Evolutionary conservation across 2,329 filamentous ascomycete genomes (phyloP).

Genomic region (Phaeosphaeria sp.): DNA sequence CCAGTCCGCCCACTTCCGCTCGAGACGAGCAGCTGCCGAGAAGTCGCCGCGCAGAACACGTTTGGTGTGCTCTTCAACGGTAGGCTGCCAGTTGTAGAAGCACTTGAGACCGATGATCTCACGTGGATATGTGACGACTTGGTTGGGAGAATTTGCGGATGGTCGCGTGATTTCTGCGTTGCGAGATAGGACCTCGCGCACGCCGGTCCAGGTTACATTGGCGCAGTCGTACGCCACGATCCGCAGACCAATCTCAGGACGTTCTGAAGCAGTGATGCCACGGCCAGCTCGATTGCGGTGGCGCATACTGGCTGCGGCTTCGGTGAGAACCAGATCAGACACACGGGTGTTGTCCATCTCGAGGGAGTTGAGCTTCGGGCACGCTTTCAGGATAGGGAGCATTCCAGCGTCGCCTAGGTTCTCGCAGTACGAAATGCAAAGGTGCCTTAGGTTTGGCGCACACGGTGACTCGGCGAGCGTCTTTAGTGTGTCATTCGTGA

Average conservation of each 20-base stretch:
- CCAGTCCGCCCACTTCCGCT: constrained; percentile 90
- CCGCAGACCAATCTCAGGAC: constrained; percentile 66
- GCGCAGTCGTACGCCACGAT: constrained; percentile 91
- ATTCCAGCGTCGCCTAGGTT: constrained; percentile 82
- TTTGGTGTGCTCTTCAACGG: constrained; percentile 91
- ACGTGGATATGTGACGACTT: constrained; percentile 66
- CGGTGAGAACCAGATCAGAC: constrained; percentile 82
- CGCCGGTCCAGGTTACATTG: constrained; percentile 90
- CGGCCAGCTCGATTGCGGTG: constrained; percentile 63
- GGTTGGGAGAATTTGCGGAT: constrained; percentile 32
- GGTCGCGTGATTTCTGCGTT: constrained; percentile 76
- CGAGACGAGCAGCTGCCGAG: constrained; percentile 75
- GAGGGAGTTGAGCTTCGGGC: constrained; percentile 71
- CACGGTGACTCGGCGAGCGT: constrained; percentile 80
- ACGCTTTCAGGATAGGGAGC: constrained; percentile 80
- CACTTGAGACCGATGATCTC: constrained; percentile 89
- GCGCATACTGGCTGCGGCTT: constrained; percentile 82
- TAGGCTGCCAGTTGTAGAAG: constrained; percentile 95
- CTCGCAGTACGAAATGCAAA: constrained; percentile 91
- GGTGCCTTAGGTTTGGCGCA: constrained; percentile 73
- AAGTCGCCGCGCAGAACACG: constrained; percentile 81
- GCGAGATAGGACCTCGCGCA: constrained; percentile 83
- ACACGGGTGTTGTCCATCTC: constrained; percentile 95
- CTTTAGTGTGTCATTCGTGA: constrained; percentile 78
- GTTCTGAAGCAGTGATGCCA: constrained; percentile 34